Evolutionary conservation across 306 rosid genomes (phyloP).

Genomic region (Malus asiatica): DNA sequence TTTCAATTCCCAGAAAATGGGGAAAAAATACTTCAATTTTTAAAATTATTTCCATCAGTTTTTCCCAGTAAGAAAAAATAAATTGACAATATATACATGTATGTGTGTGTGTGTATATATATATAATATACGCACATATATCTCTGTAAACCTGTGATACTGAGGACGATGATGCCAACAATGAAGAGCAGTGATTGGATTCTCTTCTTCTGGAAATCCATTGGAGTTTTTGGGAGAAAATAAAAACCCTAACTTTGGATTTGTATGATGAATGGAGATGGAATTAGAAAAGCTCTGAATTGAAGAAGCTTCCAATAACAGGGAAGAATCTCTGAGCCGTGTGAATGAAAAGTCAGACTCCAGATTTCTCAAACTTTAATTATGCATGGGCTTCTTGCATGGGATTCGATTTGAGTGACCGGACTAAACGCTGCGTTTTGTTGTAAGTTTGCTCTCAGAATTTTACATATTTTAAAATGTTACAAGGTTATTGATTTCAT

Average conservation of each 20-base stretch:
- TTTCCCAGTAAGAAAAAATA: not conserved
- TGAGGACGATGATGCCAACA: constrained; percentile 49
- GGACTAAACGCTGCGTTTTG: not conserved
- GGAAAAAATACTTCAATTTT: not conserved
- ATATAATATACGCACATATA: too few species aligned
- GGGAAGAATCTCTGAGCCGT: constrained; percentile 26
- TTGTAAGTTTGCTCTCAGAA: not conserved
- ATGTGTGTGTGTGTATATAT: not conserved
- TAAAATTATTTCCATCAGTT: not conserved
- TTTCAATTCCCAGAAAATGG: not conserved
- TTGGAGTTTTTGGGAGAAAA: constrained; percentile 1
- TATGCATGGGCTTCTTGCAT: not conserved
- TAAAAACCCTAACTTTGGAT: not conserved
- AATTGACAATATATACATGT: not conserved
- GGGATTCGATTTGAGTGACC: not conserved
- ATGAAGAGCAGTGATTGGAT: constrained; percentile 35
- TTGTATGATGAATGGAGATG: not conserved
- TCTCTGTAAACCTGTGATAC: constrained; percentile 48
- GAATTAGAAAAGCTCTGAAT: not conserved
- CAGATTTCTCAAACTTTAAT: not conserved
- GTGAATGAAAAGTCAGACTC: not conserved
- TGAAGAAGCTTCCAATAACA: not conserved
- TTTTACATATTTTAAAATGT: too few species aligned
- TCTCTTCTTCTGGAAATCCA: constrained; percentile 62
- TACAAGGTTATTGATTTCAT: too few species aligned